Evolutionary conservation across 2,329 filamentous ascomycete species (phyloP), one percentile per base, ranked within the genome.

Genomic region (Aureobasidium sp.): DNA sequence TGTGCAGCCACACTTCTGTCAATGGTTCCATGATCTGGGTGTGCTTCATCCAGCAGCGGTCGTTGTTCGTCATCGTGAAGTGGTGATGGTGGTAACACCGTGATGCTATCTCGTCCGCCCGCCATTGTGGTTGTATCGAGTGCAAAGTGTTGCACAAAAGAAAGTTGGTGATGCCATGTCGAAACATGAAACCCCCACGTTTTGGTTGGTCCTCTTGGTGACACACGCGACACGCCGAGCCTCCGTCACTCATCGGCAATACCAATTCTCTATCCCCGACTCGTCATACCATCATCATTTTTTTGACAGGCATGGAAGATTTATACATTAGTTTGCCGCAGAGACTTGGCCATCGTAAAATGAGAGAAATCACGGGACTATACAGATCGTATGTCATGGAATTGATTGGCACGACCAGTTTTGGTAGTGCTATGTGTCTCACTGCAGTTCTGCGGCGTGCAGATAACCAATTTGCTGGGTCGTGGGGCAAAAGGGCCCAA

Each of bases 1-100:
- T 70, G 70, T 52, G 65, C 66, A 27, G 69, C 71, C 41, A 69
- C 69, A 10, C 61, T 37, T 36, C 39, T 48, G 10, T 59, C 44
- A 17, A 66, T 66, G 13, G 65, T 66, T 26, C 65, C 65, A 61
- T 66, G 65, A 20, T 63, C 63, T 8, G 27, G 52, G 27, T 62
- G 62, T 56, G 46, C 59, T 39, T 13, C 63, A n/a, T 44, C 41
- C 29, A 66, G 62, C 3, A 66, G 52, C 3, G 65, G 65, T 36
- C 55, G 48, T 29, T 65, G 59, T 51, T 66, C 65, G 6, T 65
- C 64, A 1, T 65, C 65, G 5, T 65, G 48, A 4, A 63, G 48
- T 6, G 65, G 65, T 29, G 62, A 62, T 51, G 56, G 65, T 37
- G 36, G 56, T 3, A 55, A 43, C 41, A 62, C 60, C 39, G 36